Evolutionary conservation across 805 yeast species (phyloP).

Genomic region (Cyberlindnera xylosilytica): DNA sequence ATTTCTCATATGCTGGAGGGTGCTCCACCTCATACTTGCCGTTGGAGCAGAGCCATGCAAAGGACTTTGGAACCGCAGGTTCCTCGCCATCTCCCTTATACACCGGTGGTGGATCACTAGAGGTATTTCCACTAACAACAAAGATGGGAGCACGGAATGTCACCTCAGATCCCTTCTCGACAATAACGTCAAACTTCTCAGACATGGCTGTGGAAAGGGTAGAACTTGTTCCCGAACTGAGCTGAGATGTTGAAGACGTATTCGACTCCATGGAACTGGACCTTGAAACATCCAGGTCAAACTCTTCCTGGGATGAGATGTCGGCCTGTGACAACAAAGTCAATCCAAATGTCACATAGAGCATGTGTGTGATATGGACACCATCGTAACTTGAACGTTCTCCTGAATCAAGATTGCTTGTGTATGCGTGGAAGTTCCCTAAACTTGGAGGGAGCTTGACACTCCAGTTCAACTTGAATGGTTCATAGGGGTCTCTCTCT

Average conservation of each 20-base stretch:
- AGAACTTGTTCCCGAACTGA: neutral
- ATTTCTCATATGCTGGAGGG: conserved; percentile 22
- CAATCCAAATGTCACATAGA: conserved; percentile 12
- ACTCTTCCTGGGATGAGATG: neutral
- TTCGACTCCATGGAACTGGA: conserved; percentile 2
- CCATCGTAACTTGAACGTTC: neutral
- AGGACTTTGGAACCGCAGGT: conserved; percentile 7
- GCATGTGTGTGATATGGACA: conserved; percentile 14
- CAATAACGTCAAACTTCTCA: conserved; percentile 6
- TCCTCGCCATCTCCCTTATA: conserved; percentile 1
- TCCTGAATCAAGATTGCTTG: conserved; percentile 10
- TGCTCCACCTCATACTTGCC: conserved; percentile 18
- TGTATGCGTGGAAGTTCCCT: conserved; percentile 16
- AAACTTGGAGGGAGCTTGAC: conserved; percentile 10
- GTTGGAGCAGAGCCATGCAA: conserved; percentile 22
- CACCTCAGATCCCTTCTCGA: conserved; percentile 9
- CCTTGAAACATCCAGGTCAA: conserved; percentile 1
- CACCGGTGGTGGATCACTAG: conserved; percentile 13
- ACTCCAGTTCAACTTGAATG: conserved; percentile 8
- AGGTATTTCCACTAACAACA: conserved; percentile 6
- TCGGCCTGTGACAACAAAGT: conserved; percentile 4
- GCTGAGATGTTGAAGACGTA: conserved; percentile 1
- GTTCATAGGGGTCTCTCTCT: conserved; percentile 8
- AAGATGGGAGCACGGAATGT: conserved; percentile 17
- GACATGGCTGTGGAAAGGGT: conserved; percentile 7